phyloP scores from a whole-genome alignment of 78 protist species.

The Pigoraptor vietnamica region DNA sequence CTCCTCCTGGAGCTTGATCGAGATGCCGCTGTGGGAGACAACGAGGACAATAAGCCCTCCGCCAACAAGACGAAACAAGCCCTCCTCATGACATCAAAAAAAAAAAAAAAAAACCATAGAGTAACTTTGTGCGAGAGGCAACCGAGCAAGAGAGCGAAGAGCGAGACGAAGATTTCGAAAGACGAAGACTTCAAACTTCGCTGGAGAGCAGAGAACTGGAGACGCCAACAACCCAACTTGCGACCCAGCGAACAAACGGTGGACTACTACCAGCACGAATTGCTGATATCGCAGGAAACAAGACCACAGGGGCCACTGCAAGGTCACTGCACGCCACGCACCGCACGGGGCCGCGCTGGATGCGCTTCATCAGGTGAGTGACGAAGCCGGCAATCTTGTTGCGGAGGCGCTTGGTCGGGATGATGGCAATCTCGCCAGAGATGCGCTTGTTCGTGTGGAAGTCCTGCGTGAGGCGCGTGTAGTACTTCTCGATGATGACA shows the following conservation, averaged over 20 bases:
- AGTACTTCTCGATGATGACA: slow-evolving; percentile 97
- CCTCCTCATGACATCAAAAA: background rate
- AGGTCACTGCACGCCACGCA: slow-evolving; percentile 95
- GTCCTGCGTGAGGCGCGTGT: slow-evolving; percentile 92
- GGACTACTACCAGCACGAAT: slow-evolving; percentile 17
- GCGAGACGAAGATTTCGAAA: slow-evolving; percentile 47
- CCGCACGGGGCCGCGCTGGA: slow-evolving; percentile 96
- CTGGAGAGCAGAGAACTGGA: too few species aligned
- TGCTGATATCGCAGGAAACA: background rate
- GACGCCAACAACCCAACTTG: slow-evolving; percentile 28
- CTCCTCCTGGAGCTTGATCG: slow-evolving; percentile 98
- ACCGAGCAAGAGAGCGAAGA: background rate
- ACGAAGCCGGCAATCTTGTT: slow-evolving; percentile 99
- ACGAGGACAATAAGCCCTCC: too few species aligned
- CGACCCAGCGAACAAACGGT: slow-evolving; percentile 63
- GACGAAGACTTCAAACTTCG: too few species aligned
- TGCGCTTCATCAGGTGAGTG: slow-evolving; percentile 98
- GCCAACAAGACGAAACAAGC: background rate
- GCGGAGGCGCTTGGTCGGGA: slow-evolving; percentile 97
- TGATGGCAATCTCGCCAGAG: slow-evolving; percentile 89
- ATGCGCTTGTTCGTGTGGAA: slow-evolving; percentile 98
- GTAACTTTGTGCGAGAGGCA: background rate
- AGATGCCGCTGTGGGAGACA: slow-evolving; percentile 78
- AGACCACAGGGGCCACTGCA: slow-evolving; percentile 59
- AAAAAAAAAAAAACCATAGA: background rate